Base-by-base conservation (phyloP, 306 rosid species). In the Vigna hirtella region DNA sequence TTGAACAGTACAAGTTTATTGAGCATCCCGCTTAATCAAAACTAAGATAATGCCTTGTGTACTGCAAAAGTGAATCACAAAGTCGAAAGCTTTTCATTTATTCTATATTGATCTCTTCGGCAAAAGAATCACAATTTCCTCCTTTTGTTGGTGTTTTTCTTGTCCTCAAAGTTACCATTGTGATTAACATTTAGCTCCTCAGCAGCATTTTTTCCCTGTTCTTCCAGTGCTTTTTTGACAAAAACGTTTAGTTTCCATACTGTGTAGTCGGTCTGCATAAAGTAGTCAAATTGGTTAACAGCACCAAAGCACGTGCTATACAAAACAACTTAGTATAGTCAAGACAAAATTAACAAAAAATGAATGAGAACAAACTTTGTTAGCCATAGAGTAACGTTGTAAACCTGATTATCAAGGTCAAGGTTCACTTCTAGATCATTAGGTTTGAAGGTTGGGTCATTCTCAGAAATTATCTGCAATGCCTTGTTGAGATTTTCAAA, bases 381-480 rank as follows among this genome's bases (percentile, higher is more conserved):
- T 40, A 71, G 62, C 70, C 12, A 57, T 81, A 69, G 55, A 55
- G 59, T 36, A 63, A 26, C 42, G 70, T 28, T 13, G 59, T 22
- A 51, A 36, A 93, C 97, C 96, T 91, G 97, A 56, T 87, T 85
- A 68, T 93, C 93, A 12, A 92, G 86, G 83, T 94, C 91, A 40
- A 94, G 91, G 83, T 86, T 82, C 82, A 92, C 94, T 52, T 79
- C 88, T 49, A 69, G 74, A 16, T 82, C 87, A 61, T 79, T 43
- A 34, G 87, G 82, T 73, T 85, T 81, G 85, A 91, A 94, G 82
- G 74, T 86, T 56, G 94, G 96, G 69, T 92, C 84, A 63, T 55
- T 72, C 83, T 92, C 85, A 6, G 83, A 78, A 59, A 92, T 83
- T 45, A 94, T 89, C 74, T 87, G 84, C 66, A 94, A 76, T 38